Conservation (phyloP, 2,329 filamentous ascomycete species). For the Pseudogymnoascus sp. region DNA sequence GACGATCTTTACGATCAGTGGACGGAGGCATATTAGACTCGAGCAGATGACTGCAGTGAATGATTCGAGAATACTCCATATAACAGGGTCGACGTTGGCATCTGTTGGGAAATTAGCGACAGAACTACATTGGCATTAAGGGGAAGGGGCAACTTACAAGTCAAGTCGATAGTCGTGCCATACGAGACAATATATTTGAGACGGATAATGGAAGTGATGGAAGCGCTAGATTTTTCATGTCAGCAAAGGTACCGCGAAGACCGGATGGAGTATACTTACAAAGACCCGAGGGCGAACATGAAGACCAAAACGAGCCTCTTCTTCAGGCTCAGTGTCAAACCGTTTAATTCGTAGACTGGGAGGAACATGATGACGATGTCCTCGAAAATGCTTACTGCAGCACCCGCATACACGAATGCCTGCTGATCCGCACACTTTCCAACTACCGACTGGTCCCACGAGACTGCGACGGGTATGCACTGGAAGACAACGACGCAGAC, state of each 20-base stretch:
- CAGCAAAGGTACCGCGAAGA: neutral
- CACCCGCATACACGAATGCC: slow-evolving; percentile 57
- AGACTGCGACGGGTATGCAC: slow-evolving; percentile 17
- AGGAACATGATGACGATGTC: slow-evolving; percentile 58
- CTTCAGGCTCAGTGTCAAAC: slow-evolving; percentile 53
- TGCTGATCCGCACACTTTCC: slow-evolving; percentile 51
- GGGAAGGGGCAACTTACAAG: slow-evolving; percentile 16
- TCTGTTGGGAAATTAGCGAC: slow-evolving; percentile 12
- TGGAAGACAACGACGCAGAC: slow-evolving; percentile 17
- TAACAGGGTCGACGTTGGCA: slow-evolving; percentile 19
- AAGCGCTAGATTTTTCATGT: slow-evolving; percentile 15
- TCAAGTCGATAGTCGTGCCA: slow-evolving; percentile 17
- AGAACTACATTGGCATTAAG: neutral
- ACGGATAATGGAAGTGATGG: slow-evolving; percentile 20
- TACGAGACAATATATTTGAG: slow-evolving; percentile 20
- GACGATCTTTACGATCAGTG: slow-evolving; percentile 17
- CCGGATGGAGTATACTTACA: slow-evolving; percentile 38
- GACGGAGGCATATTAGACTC: slow-evolving; percentile 22
- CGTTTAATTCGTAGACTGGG: slow-evolving; percentile 55
- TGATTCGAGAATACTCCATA: slow-evolving; percentile 26
- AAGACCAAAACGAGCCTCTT: slow-evolving; percentile 59
- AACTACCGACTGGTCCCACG: slow-evolving; percentile 14
- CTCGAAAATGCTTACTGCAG: slow-evolving; percentile 61
- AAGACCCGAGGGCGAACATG: slow-evolving; percentile 59
- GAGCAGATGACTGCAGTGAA: slow-evolving; percentile 23